phyloP scores from a whole-genome alignment of 2,329 filamentous ascomycete species.

The Tolypocladium pustulatum region DNA sequence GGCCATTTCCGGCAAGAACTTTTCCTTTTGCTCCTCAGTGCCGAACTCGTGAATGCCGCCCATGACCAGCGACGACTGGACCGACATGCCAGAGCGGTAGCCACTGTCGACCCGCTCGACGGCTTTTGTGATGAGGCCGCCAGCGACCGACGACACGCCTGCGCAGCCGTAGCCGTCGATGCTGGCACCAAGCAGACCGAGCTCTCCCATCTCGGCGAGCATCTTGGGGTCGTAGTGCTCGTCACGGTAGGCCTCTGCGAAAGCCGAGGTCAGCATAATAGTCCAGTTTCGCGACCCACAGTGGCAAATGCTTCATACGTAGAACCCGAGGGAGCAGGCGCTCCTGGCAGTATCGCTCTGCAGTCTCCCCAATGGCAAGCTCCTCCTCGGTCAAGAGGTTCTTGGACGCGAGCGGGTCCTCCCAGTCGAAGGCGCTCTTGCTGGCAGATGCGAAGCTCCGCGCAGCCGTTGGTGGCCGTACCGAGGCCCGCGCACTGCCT shows the following conservation, averaged over 20 bases:
- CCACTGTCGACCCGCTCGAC: slow-evolving; percentile 87
- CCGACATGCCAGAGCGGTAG: slow-evolving; percentile 86
- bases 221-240: slow-evolving; percentile 82
- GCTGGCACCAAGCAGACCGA: slow-evolving; percentile 78
- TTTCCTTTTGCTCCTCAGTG: slow-evolving; percentile 77
- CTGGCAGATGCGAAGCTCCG: slow-evolving; percentile 25
- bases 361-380: slow-evolving; percentile 77
- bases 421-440: slow-evolving; percentile 63
- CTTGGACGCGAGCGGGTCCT: slow-evolving; percentile 70
- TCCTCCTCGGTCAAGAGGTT: slow-evolving; percentile 84
- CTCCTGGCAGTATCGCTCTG: slow-evolving; percentile 90
- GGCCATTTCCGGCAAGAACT: slow-evolving; percentile 69
- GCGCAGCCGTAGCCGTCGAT: slow-evolving; percentile 85
- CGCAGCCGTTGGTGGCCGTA: slow-evolving; percentile 15
- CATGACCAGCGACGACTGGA: slow-evolving; percentile 90
- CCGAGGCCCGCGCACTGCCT: slow-evolving; percentile 9
- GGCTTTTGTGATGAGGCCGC: slow-evolving; percentile 81
- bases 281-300: background rate
- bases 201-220: slow-evolving; percentile 81
- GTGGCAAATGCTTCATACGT: slow-evolving; percentile 41
- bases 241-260: slow-evolving; percentile 67
- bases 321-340: slow-evolving; percentile 74
- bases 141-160: slow-evolving; percentile 76
- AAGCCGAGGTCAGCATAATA: background rate
- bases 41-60: slow-evolving; percentile 84